phyloP scores from a whole-genome alignment of 2,329 filamentous ascomycete species.

The Ceratocystis diversiconidia region DNA sequence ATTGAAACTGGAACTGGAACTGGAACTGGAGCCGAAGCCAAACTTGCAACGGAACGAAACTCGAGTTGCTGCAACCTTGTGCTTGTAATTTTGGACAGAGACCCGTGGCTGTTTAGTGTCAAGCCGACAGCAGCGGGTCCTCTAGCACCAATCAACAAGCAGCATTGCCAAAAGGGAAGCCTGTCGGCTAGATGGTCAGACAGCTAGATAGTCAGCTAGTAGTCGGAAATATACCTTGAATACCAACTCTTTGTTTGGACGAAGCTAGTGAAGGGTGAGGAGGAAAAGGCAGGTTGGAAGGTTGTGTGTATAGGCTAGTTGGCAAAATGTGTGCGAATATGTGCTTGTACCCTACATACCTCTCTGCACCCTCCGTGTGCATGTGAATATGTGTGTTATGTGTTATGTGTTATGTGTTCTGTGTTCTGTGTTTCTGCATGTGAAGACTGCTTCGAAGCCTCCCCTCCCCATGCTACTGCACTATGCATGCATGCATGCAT shows the following conservation, averaged over 20 bases:
- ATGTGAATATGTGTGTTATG: not conserved
- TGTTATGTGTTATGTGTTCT: not conserved
- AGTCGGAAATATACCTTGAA: too few species aligned
- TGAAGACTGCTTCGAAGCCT: too few species aligned
- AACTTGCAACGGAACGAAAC: constrained; percentile 1
- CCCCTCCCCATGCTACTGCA: too few species aligned
- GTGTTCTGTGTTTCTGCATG: too few species aligned
- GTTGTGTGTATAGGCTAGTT: not conserved
- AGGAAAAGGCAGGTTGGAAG: not conserved
- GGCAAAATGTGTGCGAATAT: not conserved
- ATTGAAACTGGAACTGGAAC: not conserved
- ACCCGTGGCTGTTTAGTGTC: not conserved
- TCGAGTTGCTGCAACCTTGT: not conserved
- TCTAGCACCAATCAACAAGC: not conserved
- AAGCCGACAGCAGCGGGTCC: not conserved
- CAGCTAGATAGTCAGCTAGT: too few species aligned
- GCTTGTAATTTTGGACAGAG: not conserved
- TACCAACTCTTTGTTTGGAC: not conserved
- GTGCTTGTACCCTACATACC: too few species aligned
- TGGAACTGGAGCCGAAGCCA: not conserved
- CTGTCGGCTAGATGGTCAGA: too few species aligned
- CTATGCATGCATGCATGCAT: too few species aligned
- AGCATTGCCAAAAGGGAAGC: too few species aligned
- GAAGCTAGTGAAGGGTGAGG: not conserved
- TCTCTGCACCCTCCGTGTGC: too few species aligned